Evolutionary conservation across 2,329 filamentous ascomycete genomes (phyloP).

Genomic region (Lecanoromycetidae sp.): DNA sequence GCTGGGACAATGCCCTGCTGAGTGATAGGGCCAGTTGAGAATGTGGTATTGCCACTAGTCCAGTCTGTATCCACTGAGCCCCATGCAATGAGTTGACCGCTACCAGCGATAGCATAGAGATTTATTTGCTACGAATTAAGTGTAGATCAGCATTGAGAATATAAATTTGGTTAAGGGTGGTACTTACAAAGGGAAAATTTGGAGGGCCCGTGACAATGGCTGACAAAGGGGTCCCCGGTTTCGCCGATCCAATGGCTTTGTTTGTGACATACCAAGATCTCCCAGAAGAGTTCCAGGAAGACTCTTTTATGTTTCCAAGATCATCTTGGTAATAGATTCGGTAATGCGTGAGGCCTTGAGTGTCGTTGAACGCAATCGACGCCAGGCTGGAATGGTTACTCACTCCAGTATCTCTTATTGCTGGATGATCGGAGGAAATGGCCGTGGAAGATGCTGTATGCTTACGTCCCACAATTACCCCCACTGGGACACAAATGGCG

Average conservation of each 20-base stretch:
- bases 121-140: not conserved
- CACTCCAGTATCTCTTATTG: not conserved
- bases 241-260: not conserved
- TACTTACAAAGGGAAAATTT: not conserved
- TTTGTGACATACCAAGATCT: conserved; percentile 1
- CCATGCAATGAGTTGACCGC: not conserved
- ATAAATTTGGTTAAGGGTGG: too few species aligned
- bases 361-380: conserved; percentile 3
- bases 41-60: not conserved
- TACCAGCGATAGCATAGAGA: not conserved
- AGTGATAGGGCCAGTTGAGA: not conserved
- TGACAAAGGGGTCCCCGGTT: not conserved
- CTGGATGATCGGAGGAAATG: not conserved
- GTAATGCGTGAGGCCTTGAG: not conserved
- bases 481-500: not conserved
- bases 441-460: not conserved
- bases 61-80: not conserved
- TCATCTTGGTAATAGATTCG: conserved; percentile 5
- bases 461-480: not conserved
- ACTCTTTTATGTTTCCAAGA: conserved; percentile 2
- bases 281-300: conserved; percentile 2
- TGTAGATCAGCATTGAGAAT: not conserved
- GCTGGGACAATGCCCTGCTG: not conserved
- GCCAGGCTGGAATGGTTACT: conserved; percentile 5
- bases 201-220: not conserved